phyloP scores from a whole-genome alignment of 768 basidiomycete species.

The Russula abietina region DNA sequence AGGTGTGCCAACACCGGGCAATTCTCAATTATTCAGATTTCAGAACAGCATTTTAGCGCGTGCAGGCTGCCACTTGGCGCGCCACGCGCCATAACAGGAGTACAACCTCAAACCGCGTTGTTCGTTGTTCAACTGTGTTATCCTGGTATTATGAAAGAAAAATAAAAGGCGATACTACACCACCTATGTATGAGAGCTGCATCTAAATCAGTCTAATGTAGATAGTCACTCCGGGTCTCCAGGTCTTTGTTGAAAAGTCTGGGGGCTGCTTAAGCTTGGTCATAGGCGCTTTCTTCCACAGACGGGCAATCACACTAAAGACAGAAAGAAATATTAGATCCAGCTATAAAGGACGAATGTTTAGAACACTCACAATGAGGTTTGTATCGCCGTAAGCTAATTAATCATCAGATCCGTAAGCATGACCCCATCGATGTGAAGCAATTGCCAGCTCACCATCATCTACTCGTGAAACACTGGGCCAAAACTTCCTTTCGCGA shows the following conservation, averaged over 20 bases:
- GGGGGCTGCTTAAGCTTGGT: constrained; percentile 25
- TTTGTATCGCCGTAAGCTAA: constrained; percentile 90
- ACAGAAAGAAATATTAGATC: constrained; percentile 13
- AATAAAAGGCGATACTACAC: neutral
- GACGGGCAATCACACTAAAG: constrained; percentile 78
- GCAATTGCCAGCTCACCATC: constrained; percentile 59
- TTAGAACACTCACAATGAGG: constrained; percentile 57
- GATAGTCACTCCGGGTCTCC: constrained; percentile 37
- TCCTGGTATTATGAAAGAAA: neutral
- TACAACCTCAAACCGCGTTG: too few species aligned
- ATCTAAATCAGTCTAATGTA: constrained; percentile 52
- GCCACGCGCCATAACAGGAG: too few species aligned
- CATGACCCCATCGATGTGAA: neutral
- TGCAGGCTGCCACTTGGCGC: too few species aligned
- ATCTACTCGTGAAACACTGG: constrained; percentile 84
- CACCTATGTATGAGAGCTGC: neutral
- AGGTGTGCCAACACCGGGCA: too few species aligned
- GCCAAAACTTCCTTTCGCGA: constrained; percentile 93
- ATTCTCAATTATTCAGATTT: too few species aligned
- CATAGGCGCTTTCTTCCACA: constrained; percentile 66
- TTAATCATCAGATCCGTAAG: constrained; percentile 15
- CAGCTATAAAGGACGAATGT: neutral
- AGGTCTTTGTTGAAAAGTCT: constrained; percentile 23
- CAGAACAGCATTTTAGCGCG: too few species aligned
- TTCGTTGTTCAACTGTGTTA: too few species aligned